phyloP scores from a whole-genome alignment of 2,329 filamentous ascomycete genomes.

The Hypomyces rosellus region DNA sequence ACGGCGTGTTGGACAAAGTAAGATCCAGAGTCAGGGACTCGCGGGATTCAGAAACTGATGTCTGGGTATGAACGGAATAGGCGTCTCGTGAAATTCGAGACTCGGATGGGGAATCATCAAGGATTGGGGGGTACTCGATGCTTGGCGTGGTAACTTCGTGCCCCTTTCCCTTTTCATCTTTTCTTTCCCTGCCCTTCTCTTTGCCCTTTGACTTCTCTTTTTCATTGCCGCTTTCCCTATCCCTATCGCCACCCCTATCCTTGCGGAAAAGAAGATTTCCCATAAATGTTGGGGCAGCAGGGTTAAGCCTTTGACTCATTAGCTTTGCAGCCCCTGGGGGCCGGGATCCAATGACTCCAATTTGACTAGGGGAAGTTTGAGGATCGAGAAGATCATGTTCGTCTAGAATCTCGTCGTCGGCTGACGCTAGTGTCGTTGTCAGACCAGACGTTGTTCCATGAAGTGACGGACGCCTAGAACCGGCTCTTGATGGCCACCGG shows the following conservation, averaged over 20 bases:
- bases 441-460: slow-evolving; percentile 65
- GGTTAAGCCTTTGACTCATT: slow-evolving; percentile 66
- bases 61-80: slow-evolving; percentile 51
- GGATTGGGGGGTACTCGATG: slow-evolving; percentile 30
- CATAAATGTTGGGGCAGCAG: slow-evolving; percentile 83
- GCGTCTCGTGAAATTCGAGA: slow-evolving; percentile 51
- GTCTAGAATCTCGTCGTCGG: slow-evolving; percentile 58
- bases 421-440: slow-evolving; percentile 55
- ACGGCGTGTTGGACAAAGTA: slow-evolving; percentile 50
- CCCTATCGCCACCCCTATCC: slow-evolving; percentile 31
- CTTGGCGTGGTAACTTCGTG: slow-evolving; percentile 31
- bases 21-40: slow-evolving; percentile 53
- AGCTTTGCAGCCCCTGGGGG: slow-evolving; percentile 41
- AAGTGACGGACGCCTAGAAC: slow-evolving; percentile 73
- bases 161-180: slow-evolving; percentile 31
- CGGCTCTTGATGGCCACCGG: slow-evolving; percentile 54
- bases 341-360: slow-evolving; percentile 74
- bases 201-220: slow-evolving; percentile 17
- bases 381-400: slow-evolving; percentile 49
- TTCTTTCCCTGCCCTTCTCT: slow-evolving; percentile 32
- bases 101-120: slow-evolving; percentile 46
- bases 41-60: slow-evolving; percentile 54
- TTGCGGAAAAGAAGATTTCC: slow-evolving; percentile 55
- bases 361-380: slow-evolving; percentile 48
- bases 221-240: slow-evolving; percentile 32